These are phyloP conservation scores for Chytridium lagenaria DNA, from an alignment of 371 early-diverging fungal species.

Conservation along the genomic window DNA sequence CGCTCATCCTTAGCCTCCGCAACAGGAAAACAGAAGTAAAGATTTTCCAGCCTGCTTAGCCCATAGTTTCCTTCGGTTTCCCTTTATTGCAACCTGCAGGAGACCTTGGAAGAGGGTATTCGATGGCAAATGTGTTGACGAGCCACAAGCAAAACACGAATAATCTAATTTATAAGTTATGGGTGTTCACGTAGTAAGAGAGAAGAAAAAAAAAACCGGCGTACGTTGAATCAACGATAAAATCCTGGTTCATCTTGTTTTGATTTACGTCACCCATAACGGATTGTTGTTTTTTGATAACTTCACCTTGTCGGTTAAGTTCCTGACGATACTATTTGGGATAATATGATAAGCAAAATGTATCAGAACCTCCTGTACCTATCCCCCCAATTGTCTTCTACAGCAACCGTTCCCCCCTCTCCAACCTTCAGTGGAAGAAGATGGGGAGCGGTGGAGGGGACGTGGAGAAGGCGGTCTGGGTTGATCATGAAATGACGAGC, in stretches of 20 bases:
- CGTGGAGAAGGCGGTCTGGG: too few relatives aligned
- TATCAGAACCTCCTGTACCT: too few relatives aligned
- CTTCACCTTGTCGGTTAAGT: slow-evolving; percentile 35
- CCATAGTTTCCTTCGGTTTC: slow-evolving; percentile 17
- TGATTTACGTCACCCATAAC: too few relatives aligned
- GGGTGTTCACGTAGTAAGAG: too few relatives aligned
- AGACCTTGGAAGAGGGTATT: slow-evolving; percentile 38
- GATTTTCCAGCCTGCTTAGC: slow-evolving; percentile 36
- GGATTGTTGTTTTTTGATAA: slow-evolving; percentile 35
- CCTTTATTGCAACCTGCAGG: slow-evolving; percentile 28
- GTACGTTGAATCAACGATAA: slow-evolving; percentile 41
- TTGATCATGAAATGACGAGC: too few relatives aligned
- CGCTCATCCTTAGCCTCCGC: slow-evolving; percentile 27
- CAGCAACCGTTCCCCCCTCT: too few relatives aligned
- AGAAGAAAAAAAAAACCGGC: not conserved
- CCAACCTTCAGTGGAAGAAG: too few relatives aligned
- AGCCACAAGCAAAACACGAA: slow-evolving; percentile 41
- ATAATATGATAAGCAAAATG: not conserved
- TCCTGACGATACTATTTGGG: slow-evolving; percentile 39
- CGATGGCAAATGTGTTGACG: slow-evolving; percentile 41
- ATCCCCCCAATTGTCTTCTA: too few relatives aligned
- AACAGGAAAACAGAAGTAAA: slow-evolving; percentile 25
- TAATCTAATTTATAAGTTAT: slow-evolving; percentile 14
- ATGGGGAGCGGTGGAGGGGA: too few relatives aligned
- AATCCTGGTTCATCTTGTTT: slow-evolving; percentile 41